Conservation (phyloP, 495 filamentous ascomycete genomes). For the Podospora sp. region DNA sequence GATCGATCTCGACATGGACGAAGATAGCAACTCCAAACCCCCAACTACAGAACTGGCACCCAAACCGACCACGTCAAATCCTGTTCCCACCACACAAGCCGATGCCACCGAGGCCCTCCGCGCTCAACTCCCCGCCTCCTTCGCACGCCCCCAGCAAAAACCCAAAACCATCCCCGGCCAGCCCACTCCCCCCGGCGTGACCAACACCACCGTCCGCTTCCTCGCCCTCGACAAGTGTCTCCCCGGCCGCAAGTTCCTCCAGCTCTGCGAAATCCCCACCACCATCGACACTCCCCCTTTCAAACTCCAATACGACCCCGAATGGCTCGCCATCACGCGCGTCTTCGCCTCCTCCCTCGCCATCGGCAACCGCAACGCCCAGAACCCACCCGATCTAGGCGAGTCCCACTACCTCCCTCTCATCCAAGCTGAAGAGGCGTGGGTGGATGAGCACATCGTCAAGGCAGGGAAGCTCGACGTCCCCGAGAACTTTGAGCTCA, state of each 20-base stretch:
- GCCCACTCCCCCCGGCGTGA: conserved; percentile 56
- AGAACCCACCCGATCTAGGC: conserved; percentile 57
- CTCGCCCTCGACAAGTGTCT: conserved; percentile 89
- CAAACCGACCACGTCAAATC: background rate
- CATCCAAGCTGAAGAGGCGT: conserved; percentile 66
- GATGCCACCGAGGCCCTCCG: conserved; percentile 59
- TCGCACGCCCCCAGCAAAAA: conserved; percentile 46
- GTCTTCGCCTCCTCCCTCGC: conserved; percentile 66
- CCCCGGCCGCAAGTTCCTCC: conserved; percentile 75
- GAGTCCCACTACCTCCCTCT: conserved; percentile 62
- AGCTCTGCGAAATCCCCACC: conserved; percentile 63
- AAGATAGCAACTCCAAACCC: conserved; percentile 35
- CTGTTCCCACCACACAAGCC: background rate
- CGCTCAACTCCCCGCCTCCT: conserved; percentile 67
- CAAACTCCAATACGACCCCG: conserved; percentile 78
- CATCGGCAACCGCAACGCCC: conserved; percentile 58
- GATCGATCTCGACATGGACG: conserved; percentile 58
- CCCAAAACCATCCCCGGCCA: conserved; percentile 45
- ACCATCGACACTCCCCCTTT: conserved; percentile 36
- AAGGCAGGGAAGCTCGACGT: conserved; percentile 60
- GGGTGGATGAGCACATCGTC: conserved; percentile 77
- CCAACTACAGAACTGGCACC: conserved; percentile 9
- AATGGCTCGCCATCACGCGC: conserved; percentile 93
- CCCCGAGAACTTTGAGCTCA: conserved; percentile 74
- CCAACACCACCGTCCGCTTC: conserved; percentile 78